Conservation (phyloP, 1,284 basidiomycete genomes). For the Amylostereum areolatum region DNA sequence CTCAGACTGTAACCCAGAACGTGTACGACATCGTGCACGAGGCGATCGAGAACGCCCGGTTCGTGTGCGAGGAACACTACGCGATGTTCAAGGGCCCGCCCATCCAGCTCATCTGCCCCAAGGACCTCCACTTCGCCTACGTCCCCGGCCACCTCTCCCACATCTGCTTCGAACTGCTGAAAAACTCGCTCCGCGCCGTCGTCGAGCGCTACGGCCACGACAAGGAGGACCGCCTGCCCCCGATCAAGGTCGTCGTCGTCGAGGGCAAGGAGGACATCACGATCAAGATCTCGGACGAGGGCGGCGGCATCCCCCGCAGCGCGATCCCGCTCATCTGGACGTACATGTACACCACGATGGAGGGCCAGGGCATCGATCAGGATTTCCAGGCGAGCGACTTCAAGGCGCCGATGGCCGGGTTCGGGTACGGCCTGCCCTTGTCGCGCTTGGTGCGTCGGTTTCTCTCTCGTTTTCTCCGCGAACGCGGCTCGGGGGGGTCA, state of each 20-base stretch:
- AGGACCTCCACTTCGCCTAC: conserved; percentile 87
- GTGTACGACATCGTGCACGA: conserved; percentile 96
- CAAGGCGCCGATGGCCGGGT: conserved; percentile 98
- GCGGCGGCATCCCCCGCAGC: conserved; percentile 91
- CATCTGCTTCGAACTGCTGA: conserved; percentile 97
- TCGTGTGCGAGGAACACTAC: conserved; percentile 98
- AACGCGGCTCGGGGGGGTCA: conserved; percentile 9
- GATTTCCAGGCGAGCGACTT: conserved; percentile 91
- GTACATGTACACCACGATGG: conserved; percentile 99
- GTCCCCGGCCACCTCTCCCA: conserved; percentile 95
- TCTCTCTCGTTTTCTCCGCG: conserved; percentile 1
- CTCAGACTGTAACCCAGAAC: conserved; percentile 42
- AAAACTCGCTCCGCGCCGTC: conserved; percentile 95
- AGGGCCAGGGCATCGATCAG: conserved; percentile 81
- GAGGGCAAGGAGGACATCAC: conserved; percentile 96
- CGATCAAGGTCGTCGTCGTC: conserved; percentile 96
- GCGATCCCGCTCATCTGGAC: conserved; percentile 98
- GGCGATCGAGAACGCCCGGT: conserved; percentile 97
- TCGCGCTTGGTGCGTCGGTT: conserved; percentile 69
- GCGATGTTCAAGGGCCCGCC: conserved; percentile 94
- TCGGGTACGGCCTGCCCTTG: conserved; percentile 90
- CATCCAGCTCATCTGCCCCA: conserved; percentile 94
- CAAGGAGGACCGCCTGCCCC: conserved; percentile 78
- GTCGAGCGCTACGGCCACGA: conserved; percentile 91
- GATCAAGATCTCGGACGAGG: conserved; percentile 96